phyloP scores from a whole-genome alignment of 257 asterid species.

The Nicotiana otophora region DNA sequence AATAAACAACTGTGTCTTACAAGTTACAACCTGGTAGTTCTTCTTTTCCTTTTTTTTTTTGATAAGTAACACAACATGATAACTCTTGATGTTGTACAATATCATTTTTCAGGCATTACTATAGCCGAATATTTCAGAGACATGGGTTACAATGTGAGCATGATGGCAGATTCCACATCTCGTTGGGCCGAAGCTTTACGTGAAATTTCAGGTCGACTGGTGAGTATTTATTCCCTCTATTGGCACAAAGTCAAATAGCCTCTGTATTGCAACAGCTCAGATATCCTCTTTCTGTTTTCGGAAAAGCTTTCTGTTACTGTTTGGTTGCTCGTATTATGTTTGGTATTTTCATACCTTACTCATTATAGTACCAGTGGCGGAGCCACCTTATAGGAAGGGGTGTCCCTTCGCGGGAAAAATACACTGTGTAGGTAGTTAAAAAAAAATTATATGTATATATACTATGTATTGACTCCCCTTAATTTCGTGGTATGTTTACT shows the following conservation, averaged over 20 bases:
- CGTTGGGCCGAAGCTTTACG: conserved; percentile 99
- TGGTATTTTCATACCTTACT: neutral
- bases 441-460: no score
- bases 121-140: conserved; percentile 98
- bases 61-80: neutral
- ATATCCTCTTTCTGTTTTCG: neutral
- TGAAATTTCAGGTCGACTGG: conserved; percentile 99
- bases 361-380: neutral
- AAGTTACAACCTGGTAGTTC: neutral
- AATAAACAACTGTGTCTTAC: neutral
- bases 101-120: conserved; percentile 67
- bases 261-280: neutral
- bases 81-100: neutral
- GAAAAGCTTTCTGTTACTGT: neutral
- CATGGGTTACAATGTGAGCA: conserved; percentile 99
- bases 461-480: no score
- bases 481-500: no score
- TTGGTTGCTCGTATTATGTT: neutral
- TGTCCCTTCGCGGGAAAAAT: no score
- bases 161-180: conserved; percentile 99
- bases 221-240: conserved; percentile 26
- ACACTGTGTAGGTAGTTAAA: no score
- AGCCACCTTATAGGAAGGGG: no score
- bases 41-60: neutral
- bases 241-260: neutral